Percentiles rank a stretch among this genome's conserved stretches.
Conservation (phyloP, 2,329 filamentous ascomycete genomes). For the Fusarium poae region DNA sequence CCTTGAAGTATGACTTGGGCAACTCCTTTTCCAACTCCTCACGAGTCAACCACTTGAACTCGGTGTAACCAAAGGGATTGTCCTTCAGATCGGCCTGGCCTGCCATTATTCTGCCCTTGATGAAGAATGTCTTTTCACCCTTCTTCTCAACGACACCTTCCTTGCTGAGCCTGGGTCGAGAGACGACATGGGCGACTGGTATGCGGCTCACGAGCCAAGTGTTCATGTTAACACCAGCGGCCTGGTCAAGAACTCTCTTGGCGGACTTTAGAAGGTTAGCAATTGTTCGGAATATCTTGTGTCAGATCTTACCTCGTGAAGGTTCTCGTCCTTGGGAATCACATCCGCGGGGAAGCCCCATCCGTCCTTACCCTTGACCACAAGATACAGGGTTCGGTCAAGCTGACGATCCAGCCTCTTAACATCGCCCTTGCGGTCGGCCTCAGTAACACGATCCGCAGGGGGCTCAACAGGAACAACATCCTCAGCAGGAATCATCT, state of each 20-base stretch:
- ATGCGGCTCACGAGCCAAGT: conserved; percentile 96
- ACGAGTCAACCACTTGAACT: conserved; percentile 93
- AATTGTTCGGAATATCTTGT: neutral
- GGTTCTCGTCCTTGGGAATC: conserved; percentile 77
- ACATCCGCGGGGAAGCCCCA: conserved; percentile 88
- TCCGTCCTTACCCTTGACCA: conserved; percentile 79
- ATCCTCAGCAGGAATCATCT: conserved; percentile 69
- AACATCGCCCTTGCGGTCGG: conserved; percentile 80
- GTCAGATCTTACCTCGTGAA: conserved; percentile 77
- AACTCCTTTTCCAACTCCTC: conserved; percentile 84
- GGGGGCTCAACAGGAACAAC: conserved; percentile 78
- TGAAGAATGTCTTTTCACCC: conserved; percentile 91
- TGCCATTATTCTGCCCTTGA: conserved; percentile 96
- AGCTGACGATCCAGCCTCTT: conserved; percentile 83
- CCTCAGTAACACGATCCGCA: conserved; percentile 77
- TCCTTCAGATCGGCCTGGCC: conserved; percentile 86
- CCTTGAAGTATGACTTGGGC: conserved; percentile 75
- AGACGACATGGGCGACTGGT: conserved; percentile 84
- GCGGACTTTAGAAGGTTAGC: conserved; percentile 72
- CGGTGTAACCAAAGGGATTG: conserved; percentile 78
- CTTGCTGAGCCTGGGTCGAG: conserved; percentile 62
- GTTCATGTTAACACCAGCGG: conserved; percentile 96
- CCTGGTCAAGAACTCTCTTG: conserved; percentile 79
- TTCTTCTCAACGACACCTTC: conserved; percentile 59
- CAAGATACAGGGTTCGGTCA: conserved; percentile 86